Base-by-base conservation (phyloP, 805 yeast genomes). In the Sugiyamaella qingdaonensis region DNA sequence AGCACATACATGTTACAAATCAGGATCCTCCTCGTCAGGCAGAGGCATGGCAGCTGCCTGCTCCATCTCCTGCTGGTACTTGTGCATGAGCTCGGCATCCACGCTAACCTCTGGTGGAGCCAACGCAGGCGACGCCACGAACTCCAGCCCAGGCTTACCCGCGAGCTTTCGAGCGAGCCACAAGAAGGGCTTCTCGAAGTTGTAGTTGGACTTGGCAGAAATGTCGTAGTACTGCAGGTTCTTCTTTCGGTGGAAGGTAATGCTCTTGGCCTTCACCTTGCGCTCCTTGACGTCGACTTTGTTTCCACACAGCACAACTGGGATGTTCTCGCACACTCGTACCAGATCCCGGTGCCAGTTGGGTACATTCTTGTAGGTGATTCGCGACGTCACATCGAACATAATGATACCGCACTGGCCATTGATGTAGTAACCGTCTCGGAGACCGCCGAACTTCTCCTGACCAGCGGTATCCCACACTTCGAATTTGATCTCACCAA, bases 391-490 rank as follows among this genome's bases (percentile, higher is more conserved):
- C 60, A 94, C 99, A 77, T 94, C 99, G 73, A 94, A 94, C 99
- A 94, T 94, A 75, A 94, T 94, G 79, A 94, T 94, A 79, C 98
- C 99, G 82, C 99, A 94, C 79, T 94, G 97, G 71, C 99, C 99
- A 74, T 94, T 92, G 75, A 94, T 94, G 79, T 94, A 94, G 81
- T 94, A 94, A 72, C 99, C 99, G 71, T 94, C 99, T 82, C 99
- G 91, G 71, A 94, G 81, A 67, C 99, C 99, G 76, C 99, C 99
- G 66, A 94, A 94, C 79, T 94, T 94, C 79, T 94, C 99, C 81
- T 94, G 99, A 61, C 99, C 99, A 55, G 99, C 99, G 53, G 99
- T 94, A 76, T 94, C 99, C 99, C 99, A 94, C 68, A 94, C 97
- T 73, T 94, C 97, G 76, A 94, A 94, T 76, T 88, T 92, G 78